Evolutionary conservation across 192 early-diverging fungal species (phyloP), one percentile per base, ranked within the genome.

Genomic region (Tieghemiomyces parasiticus): DNA sequence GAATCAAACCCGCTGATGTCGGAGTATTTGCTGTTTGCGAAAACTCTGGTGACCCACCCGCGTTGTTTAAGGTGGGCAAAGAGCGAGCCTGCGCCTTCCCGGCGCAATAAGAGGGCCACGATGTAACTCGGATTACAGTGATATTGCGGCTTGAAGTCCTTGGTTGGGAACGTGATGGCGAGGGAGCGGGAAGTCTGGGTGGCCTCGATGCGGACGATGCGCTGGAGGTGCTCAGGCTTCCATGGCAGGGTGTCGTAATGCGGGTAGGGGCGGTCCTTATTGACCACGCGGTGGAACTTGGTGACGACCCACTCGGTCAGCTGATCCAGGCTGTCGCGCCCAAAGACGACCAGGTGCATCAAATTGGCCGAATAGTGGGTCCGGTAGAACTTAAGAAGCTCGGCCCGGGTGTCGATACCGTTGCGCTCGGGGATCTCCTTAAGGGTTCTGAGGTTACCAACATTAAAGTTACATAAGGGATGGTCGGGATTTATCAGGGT

Each of bases 301-400:
- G 81, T 71, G 35, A 90, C 86, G 0, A 80, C 80, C 92, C 88
- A 90, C 60, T 84, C 70, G n/a, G 78, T 75, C 63, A 99, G 74
- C 69, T 83, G 70, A 62, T 93, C 89, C 59, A 98, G 67, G 4
- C 91, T 74, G 67, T 98, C 91, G 65, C 81, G 77, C 29, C 93
- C 95, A 14, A 94, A 64, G 20, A 99, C 72, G 33, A 87, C 86
- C 20, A 95, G 74, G 71, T 88, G 88, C 93, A 95, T 96, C 29
- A 99, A 87, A 63, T 96, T 94, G 14, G 92, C 84, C 32, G 90
- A 92, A 67, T 99, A 99, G 69, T 91, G 90, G 58, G 78, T 76
- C 14, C 75, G 75, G 62, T 99, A 86, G 55, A 95, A 95, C 48
- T 92, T 84, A 38, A 99, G 64, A 42, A 96, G 73, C 53, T 86